These are phyloP conservation scores for Dacryopinax primogenitus DNA, from an alignment of 768 basidiomycete species.

Conservation along the genomic window DNA sequence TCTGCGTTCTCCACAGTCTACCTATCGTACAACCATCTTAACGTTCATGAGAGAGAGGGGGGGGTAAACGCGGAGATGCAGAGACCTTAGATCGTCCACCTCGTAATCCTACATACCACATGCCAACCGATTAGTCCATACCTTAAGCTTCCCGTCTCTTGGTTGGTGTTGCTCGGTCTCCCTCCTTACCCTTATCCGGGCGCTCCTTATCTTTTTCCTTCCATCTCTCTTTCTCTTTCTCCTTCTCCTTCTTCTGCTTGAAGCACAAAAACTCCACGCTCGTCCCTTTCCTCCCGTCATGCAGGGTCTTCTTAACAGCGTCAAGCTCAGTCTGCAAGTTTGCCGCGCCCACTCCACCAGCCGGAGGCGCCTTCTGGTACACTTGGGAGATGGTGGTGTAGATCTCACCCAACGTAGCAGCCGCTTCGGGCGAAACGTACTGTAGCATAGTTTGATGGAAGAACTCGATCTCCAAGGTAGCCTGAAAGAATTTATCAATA, in stretches of 20 bases:
- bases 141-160: neutral
- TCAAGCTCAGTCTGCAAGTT: conserved; percentile 80
- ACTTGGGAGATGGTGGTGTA: conserved; percentile 92
- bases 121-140: neutral
- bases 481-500: conserved; percentile 38
- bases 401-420: conserved; percentile 74
- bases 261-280: conserved; percentile 94
- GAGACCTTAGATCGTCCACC: neutral
- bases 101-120: neutral
- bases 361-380: conserved; percentile 57
- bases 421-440: conserved; percentile 70
- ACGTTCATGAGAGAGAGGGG: neutral
- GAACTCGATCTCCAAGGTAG: conserved; percentile 97
- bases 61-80: neutral
- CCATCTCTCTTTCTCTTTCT: conserved; percentile 16
- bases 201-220: conserved; percentile 6
- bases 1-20: conserved; percentile 1
- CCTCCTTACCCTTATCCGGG: neutral
- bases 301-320: conserved; percentile 76
- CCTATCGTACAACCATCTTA: neutral
- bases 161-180: neutral
- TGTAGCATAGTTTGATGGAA: conserved; percentile 89
- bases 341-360: conserved; percentile 47
- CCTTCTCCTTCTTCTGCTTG: conserved; percentile 28
- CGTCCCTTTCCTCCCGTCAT: conserved; percentile 78